A percentile compares a stretch with the other conserved stretches of the same genome.
Conservation (phyloP, 2,329 filamentous ascomycete genomes). For the Nectriaceae sp. region DNA sequence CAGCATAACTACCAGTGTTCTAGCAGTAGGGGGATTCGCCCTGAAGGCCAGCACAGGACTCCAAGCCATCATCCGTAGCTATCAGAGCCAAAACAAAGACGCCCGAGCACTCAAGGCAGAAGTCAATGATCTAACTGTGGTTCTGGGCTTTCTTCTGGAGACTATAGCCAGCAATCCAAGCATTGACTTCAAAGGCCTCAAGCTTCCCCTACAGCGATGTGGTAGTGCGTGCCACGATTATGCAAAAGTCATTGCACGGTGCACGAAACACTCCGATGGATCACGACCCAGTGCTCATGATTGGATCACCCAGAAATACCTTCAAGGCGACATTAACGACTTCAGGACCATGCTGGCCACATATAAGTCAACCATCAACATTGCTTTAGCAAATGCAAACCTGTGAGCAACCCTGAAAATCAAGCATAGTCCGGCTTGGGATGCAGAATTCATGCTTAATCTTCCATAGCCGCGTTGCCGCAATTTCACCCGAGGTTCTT, state of each 20-base stretch:
- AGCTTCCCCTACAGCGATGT: conserved; percentile 2
- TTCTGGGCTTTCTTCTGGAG: too few relatives aligned
- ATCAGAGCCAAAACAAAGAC: too few relatives aligned
- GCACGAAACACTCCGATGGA: not conserved
- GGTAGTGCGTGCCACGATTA: conserved; percentile 12
- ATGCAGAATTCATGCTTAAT: too few relatives aligned
- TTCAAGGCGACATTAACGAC: conserved; percentile 19
- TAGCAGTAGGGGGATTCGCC: too few relatives aligned
- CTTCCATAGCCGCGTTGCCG: too few relatives aligned
- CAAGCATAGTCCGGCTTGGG: not conserved
- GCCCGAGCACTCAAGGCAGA: too few relatives aligned
- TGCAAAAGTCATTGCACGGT: conserved; percentile 2
- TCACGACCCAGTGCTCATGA: not conserved
- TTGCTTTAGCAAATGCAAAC: conserved; percentile 28
- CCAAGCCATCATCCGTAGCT: too few relatives aligned
- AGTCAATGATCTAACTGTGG: too few relatives aligned
- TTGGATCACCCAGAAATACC: conserved; percentile 5
- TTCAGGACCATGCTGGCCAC: conserved; percentile 22
- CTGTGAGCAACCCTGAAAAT: conserved; percentile 13
- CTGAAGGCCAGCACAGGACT: too few relatives aligned
- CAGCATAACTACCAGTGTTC: too few relatives aligned
- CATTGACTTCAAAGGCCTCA: conserved; percentile 2
- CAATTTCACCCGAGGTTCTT: too few relatives aligned
- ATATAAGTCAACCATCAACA: conserved; percentile 29
- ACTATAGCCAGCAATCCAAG: too few relatives aligned